Base-by-base conservation (phyloP, 371 early-diverging fungal genomes). In the Mortierella sp. region DNA sequence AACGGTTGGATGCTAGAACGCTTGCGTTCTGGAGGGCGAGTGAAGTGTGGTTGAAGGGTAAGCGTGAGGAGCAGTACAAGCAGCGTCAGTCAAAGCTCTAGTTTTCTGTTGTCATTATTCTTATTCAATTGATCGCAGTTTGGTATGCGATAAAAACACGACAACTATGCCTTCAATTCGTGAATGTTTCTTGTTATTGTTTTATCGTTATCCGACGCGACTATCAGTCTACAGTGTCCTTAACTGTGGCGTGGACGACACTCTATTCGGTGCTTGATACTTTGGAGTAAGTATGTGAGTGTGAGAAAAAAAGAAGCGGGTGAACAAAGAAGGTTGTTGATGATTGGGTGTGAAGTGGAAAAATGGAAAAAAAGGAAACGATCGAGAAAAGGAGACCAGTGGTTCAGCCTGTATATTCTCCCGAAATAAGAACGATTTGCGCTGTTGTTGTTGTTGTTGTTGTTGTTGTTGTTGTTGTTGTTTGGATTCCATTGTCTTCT, bases 1-100 rank as follows among this genome's bases (percentile, higher is more conserved):
- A 87, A 75, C 75, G 87, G 19, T 63, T 87, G 58, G 79, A 80
- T 72, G 80, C 70, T 10, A 55, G 83, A 72, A 87, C 78, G n/a
- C 57, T 87, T 31, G 75, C 57, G 31, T 87, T 80, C 65, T 87
- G 87, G 87, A 72, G 71, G 19, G 72, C 68, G 21, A 68, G 78
- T 24, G 87, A 87, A 54, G 70, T 34, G 19, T 80, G 79, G 87
- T 2, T 77, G n/a, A 77, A 76, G 72, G 21, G 4, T 9, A 60
- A 74, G 54, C 80, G 80, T 11, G 77, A 74, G 58, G 76, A 82
- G 48, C 68, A 65, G 63, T 26, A 54, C 10, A 63, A 60, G 11
- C 19, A 75, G 54, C 65, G 70, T 13, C 60, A 78, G 42, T 68
- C 76, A 50, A 65, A 79, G 54, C 24, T 75, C 26, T 79, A 73